These are phyloP conservation scores for Candida yuanshanica DNA, from an alignment of 805 yeast genomes.

Conservation along the genomic window DNA sequence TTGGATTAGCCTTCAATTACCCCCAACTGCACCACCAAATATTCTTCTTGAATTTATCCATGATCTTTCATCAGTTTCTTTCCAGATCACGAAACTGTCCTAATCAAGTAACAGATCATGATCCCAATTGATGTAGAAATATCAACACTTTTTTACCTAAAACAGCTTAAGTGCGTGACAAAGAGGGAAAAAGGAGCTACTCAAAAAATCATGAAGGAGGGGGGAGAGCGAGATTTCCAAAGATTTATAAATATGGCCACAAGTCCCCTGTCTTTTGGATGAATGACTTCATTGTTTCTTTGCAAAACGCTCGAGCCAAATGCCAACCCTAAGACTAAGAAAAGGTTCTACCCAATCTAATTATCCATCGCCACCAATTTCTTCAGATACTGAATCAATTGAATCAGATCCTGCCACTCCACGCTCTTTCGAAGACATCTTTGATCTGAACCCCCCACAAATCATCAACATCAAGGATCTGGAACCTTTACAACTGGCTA, in stretches of 20 bases:
- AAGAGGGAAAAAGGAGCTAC: neutral
- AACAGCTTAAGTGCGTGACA: neutral
- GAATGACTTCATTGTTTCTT: too few relatives aligned
- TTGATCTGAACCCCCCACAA: constrained; percentile 14
- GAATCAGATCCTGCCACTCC: neutral
- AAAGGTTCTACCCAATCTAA: neutral
- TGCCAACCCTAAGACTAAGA: neutral
- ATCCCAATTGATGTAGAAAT: constrained; percentile 4
- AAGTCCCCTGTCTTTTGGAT: neutral
- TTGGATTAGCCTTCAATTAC: too few relatives aligned
- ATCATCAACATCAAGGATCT: constrained; percentile 17
- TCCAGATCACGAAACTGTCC: too few relatives aligned
- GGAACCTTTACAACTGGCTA: constrained; percentile 22
- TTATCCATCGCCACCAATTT: neutral
- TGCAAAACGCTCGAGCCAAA: too few relatives aligned
- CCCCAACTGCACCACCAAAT: too few relatives aligned
- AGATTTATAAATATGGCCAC: neutral
- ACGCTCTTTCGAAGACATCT: neutral
- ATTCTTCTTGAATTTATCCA: too few relatives aligned
- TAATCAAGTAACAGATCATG: neutral
- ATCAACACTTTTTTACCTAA: constrained; percentile 2
- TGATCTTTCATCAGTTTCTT: too few relatives aligned
- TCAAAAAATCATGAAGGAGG: neutral
- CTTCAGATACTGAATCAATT: constrained; percentile 1
- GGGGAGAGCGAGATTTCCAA: neutral